Percentiles rank a stretch among this genome's conserved stretches.
phyloP scores from a whole-genome alignment of 495 filamentous ascomycete genomes.

The Lasiosphaeria hispida region DNA sequence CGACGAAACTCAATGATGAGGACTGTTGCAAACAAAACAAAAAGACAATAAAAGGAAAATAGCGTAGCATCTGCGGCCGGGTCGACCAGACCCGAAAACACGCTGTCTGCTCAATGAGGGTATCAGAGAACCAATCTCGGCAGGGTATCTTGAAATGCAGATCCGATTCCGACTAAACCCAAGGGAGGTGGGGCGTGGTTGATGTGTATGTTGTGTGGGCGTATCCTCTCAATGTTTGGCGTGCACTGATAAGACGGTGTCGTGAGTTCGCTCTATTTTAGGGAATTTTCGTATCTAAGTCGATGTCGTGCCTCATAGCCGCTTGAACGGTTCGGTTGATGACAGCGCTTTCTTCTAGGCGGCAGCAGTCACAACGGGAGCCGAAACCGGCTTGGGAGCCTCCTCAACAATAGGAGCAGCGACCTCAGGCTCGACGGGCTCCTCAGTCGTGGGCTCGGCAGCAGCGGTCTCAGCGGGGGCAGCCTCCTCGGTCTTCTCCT shows the following conservation, averaged over 20 bases:
- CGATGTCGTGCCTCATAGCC: constrained; percentile 20
- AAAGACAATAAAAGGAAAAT: constrained; percentile 16
- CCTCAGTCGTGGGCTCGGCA: constrained; percentile 31
- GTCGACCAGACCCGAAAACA: not conserved
- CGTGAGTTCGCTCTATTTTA: constrained; percentile 33
- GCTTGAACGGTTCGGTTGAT: constrained; percentile 4
- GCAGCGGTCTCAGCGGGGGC: not conserved
- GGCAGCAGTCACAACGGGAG: constrained; percentile 46
- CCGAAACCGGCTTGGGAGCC: constrained; percentile 53
- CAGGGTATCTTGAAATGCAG: constrained; percentile 58
- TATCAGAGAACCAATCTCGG: constrained; percentile 52
- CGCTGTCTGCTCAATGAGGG: constrained; percentile 24
- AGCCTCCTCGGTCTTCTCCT: constrained; percentile 44
- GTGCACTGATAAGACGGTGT: constrained; percentile 17
- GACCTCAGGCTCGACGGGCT: constrained; percentile 14
- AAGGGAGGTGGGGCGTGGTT: constrained; percentile 27
- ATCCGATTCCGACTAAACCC: constrained; percentile 50
- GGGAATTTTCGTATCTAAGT: constrained; percentile 18
- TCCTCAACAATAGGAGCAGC: constrained; percentile 30
- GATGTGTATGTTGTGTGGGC: constrained; percentile 21
- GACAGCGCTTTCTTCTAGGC: constrained; percentile 40
- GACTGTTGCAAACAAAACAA: not conserved
- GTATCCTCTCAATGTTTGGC: constrained; percentile 18
- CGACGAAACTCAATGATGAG: constrained; percentile 14
- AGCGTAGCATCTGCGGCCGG: not conserved